Evolutionary conservation across 2,329 filamentous ascomycete genomes (phyloP), one percentile per base, ranked within the genome.

Genomic region (Cercospora beticola): DNA sequence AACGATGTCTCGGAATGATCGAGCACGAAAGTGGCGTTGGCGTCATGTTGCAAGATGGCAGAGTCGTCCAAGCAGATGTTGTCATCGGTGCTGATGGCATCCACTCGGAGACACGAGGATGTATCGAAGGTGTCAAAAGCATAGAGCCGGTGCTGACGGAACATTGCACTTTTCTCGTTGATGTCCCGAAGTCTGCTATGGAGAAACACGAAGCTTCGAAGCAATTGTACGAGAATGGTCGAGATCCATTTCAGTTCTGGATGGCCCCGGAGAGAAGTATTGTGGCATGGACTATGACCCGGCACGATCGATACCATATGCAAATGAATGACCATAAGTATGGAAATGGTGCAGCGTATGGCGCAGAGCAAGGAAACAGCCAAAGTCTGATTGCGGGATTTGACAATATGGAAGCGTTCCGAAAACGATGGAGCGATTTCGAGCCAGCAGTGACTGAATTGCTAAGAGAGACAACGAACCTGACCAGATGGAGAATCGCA

Each of bases 221-320:
- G 9, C 40, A 40, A 3, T 18, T 68, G 31, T 68, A 68, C 12
- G 46, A 62, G 3, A 16, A 23, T 23, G 66, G 66, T 1, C 52
- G n/a, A 26, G 54, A 64, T 7, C 66, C 66, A 4, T 68, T 65
- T 10, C 62, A 65, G n/a, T 64, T 68, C 62, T 68, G 66, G 66
- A 56, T 64, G 21, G 66, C 33, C 0, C 57, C 66, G 10, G 36
- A 65, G 21, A 40, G 66, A 23, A 65, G 62, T n/a, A 58, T 68
- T 21, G 57, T 68, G 7, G 66, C 52, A 5, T 68, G 66, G 66
- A 68, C 66, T 18, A 68, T 68, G 66, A 68, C 62, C 1, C 31
- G 36, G 12, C 62, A 65, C 23, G 18, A 56, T 46, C 62, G 52
- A 21, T 68, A 65, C 30, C 66, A 68, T 57, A 14, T 68, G 23